Evolutionary conservation across 2,329 filamentous ascomycete genomes (phyloP), one percentile per base, ranked within the genome.

Genomic region (Penicillium sp.): DNA sequence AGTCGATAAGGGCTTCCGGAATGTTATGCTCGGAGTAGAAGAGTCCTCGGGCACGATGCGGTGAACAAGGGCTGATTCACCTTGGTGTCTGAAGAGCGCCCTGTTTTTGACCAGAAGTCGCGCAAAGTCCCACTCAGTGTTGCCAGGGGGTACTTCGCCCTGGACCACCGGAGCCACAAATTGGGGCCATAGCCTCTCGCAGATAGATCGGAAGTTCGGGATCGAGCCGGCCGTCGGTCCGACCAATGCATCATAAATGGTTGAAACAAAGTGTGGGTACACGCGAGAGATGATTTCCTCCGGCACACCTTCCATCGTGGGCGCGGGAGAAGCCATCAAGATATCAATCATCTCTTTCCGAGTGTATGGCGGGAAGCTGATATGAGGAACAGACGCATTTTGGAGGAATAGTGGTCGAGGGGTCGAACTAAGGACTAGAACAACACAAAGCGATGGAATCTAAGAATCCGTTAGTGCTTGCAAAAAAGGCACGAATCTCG

Each of bases 211-310:
- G 64, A 96, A 92, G 11, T 85, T 84, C 1, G 89, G 82, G 14
- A 98, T 81, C 37, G 93, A 92, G 50, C 92, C 87, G 1, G 89
- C 89, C 3, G 92, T 92, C 47, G 91, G 87, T 62, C 89, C 91
- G 49, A 89, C 86, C 13, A 98, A 81, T 1, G 93, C 87, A 71
- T 99, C 95, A 81, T 96, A 95, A 14, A 96, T 87, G 4, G 91
- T 91, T 49, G 86, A 86, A 60, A 88, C 86, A 78, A 96, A 98
- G 45, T 92, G 87, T 14, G 85, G 80, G 62, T 83, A 80, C 10
- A 81, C 62, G 35, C 67, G 74, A 4, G 59, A 57, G 1, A 70
- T 59, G 5, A 58, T 59, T 23, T 75, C 69, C 60, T 50, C 66
- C 46, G 58, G 69, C 62, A 65, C 69, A 52, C 51, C 75, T 53